Base-by-base conservation (phyloP, 352 stramenopile species). In the Albugo laibachii region DNA sequence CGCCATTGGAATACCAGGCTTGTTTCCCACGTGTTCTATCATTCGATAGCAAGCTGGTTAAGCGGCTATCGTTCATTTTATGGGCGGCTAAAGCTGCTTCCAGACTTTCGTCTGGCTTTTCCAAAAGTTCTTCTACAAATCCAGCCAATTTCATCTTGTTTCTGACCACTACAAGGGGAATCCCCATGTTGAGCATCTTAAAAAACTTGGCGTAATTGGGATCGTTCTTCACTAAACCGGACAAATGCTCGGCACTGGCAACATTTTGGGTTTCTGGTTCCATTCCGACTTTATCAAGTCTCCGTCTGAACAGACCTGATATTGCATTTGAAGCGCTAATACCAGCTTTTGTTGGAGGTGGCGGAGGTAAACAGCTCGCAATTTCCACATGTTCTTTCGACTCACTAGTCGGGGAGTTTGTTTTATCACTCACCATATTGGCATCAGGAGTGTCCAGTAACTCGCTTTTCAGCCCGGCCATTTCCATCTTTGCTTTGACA, bases 161-260 rank as follows among this genome's bases (percentile, higher is more conserved):
- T 45, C 81, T 84, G 11, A 84, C 66, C 18, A 59, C 69, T 13
- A 78, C 69, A 13, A 59, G 14, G 0, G 69, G 69, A 12, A 69
- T 59, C 2, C 68, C 66, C 69, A 84, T 81, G 36, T 61, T 62
- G 0, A 75, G 49, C 1, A 84, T 56, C 43, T 84, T 84, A 49
- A 84, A 84, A 47, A 78, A 84, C 34, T 80, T 80, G 4, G 72
- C 61, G 36, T 79, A 81, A 19, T 65, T 63, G 1, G 69, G 69
- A 31, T 81, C 62, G 35, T 84, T 66, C 41, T 80, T 80, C 12
- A 77, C 63, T n/a, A 67, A 61, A 2, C 72, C 54, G 40, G 36
- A 37, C 48, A 13, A 12, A 31, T 8, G 3, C 8, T 31, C 24
- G 24, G 24, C 8, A 31, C 24, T 31, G 8, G 38, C 38, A 8